phyloP scores from a whole-genome alignment of 2,329 filamentous ascomycete genomes.

The Trichoderma polysporum region DNA sequence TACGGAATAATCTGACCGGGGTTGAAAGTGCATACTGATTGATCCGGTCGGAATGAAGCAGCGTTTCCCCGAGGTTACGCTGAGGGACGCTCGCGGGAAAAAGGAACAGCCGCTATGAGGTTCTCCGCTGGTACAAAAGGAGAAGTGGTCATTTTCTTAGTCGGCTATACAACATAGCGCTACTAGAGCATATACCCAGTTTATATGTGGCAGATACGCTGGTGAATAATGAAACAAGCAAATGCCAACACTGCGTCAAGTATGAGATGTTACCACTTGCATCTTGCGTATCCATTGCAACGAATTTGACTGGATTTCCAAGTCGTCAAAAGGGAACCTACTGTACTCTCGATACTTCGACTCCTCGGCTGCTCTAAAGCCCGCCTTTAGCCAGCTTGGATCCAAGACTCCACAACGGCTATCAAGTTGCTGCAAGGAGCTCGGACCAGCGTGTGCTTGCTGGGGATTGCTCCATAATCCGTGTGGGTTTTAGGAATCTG shows the following conservation, averaged over 20 bases:
- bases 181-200: neutral
- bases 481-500: conserved; percentile 1
- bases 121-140: neutral
- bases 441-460: conserved; percentile 9
- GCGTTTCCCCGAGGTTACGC: neutral
- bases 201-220: neutral
- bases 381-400: neutral
- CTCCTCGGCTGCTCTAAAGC: conserved; percentile 6
- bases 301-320: neutral
- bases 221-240: neutral
- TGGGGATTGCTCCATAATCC: conserved; percentile 5
- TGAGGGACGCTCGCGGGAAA: neutral
- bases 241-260: neutral
- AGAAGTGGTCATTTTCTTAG: neutral
- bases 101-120: neutral
- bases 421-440: conserved; percentile 18
- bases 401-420: conserved; percentile 8
- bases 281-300: neutral
- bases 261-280: neutral
- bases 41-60: neutral
- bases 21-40: neutral
- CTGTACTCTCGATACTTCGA: neutral
- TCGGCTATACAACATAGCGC: neutral
- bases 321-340: neutral
- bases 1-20: neutral